Conservation (phyloP, 2,329 filamentous ascomycete species). For the Cordyceps tenuipes region DNA sequence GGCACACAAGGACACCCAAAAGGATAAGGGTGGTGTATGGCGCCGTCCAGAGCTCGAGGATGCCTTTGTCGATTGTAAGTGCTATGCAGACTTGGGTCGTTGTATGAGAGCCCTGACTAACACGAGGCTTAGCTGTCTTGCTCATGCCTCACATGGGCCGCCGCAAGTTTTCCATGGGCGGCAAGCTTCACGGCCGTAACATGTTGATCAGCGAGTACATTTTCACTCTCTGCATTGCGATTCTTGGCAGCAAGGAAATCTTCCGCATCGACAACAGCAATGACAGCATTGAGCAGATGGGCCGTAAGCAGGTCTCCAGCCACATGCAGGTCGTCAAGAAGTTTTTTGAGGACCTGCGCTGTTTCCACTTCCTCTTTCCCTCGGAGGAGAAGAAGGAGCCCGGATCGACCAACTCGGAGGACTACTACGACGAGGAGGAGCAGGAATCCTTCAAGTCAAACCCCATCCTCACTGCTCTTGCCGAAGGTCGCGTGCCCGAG, state of each 20-base stretch:
- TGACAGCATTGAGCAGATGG: slow-evolving; percentile 37
- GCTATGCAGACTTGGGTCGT: slow-evolving; percentile 15
- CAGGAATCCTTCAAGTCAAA: slow-evolving; percentile 55
- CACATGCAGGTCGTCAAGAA: slow-evolving; percentile 65
- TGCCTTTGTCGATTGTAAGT: slow-evolving; percentile 58
- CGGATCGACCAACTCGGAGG: slow-evolving; percentile 55
- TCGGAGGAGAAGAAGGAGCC: slow-evolving; percentile 47
- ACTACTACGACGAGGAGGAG: slow-evolving; percentile 34
- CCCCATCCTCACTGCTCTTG: slow-evolving; percentile 52
- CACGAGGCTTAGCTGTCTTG: slow-evolving; percentile 42
- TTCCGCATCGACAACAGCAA: slow-evolving; percentile 36
- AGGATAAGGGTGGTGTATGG: slow-evolving; percentile 51
- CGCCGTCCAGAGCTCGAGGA: slow-evolving; percentile 49
- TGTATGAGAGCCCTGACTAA: slow-evolving; percentile 13
- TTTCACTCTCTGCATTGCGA: slow-evolving; percentile 33
- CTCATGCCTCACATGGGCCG: slow-evolving; percentile 59
- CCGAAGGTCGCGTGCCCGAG: slow-evolving; percentile 47
- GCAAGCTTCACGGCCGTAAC: slow-evolving; percentile 58
- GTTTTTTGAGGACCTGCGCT: slow-evolving; percentile 53
- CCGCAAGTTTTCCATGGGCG: slow-evolving; percentile 57
- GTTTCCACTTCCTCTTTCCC: slow-evolving; percentile 55
- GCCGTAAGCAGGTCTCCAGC: slow-evolving; percentile 59
- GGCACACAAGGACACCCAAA: slow-evolving; percentile 51
- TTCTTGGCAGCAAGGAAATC: slow-evolving; percentile 34
- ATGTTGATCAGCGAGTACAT: slow-evolving; percentile 64